These are phyloP conservation scores for Ustulina deusta DNA, from an alignment of 2,329 filamentous ascomycete genomes.

Conservation along the genomic window DNA sequence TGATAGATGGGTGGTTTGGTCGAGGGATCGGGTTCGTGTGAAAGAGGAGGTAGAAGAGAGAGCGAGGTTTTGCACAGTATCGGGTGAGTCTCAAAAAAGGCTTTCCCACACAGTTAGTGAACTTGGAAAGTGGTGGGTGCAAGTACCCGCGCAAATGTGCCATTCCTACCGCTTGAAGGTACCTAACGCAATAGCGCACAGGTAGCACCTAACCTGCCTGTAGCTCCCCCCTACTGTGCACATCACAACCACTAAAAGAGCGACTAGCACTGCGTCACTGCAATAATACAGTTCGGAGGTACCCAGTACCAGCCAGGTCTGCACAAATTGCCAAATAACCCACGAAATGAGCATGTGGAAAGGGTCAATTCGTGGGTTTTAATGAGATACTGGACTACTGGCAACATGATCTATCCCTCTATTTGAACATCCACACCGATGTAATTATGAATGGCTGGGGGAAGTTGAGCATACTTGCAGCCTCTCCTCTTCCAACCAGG, in stretches of 20 bases:
- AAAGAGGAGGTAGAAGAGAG: conserved; percentile 52
- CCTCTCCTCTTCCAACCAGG: conserved; percentile 24
- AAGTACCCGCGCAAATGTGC: conserved; percentile 43
- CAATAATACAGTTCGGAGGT: background rate
- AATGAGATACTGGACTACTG: conserved; percentile 8
- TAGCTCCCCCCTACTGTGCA: conserved; percentile 17
- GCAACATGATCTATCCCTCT: background rate
- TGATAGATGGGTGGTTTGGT: conserved; percentile 45
- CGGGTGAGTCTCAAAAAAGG: conserved; percentile 47
- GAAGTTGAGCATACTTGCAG: background rate
- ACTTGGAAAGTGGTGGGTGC: conserved; percentile 39
- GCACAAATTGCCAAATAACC: conserved; percentile 26
- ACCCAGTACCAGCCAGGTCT: conserved; percentile 12
- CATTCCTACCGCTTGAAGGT: conserved; percentile 33
- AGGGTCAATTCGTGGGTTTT: conserved; percentile 31
- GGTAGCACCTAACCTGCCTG: conserved; percentile 30
- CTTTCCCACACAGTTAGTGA: conserved; percentile 46
- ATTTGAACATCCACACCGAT: conserved; percentile 3
- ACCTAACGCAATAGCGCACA: conserved; percentile 25
- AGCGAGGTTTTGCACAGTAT: conserved; percentile 51
- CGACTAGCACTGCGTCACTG: conserved; percentile 31
- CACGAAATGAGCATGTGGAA: conserved; percentile 28
- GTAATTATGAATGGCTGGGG: conserved; percentile 12
- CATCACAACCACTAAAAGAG: conserved; percentile 25
- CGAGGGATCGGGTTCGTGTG: conserved; percentile 42